These are phyloP conservation scores for Endoconidiophora laricicola DNA, from an alignment of 2,329 filamentous ascomycete species.

Conservation along the genomic window DNA sequence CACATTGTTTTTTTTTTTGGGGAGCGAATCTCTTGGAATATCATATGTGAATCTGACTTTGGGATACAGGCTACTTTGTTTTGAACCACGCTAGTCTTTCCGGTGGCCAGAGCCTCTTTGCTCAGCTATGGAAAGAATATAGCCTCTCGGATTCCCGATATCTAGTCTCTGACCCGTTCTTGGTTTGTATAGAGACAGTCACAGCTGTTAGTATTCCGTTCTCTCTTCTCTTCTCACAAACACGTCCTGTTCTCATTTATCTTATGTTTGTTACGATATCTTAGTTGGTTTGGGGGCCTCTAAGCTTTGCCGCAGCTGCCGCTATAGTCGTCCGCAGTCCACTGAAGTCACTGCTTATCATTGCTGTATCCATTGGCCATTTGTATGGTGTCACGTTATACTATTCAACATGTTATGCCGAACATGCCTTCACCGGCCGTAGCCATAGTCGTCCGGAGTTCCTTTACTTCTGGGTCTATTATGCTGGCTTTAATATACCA, in stretches of 20 bases:
- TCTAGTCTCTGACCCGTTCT: slow-evolving; percentile 64
- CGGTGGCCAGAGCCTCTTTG: slow-evolving; percentile 53
- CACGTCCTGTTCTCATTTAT: no score
- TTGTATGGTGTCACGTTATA: slow-evolving; percentile 47
- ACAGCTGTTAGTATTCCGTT: slow-evolving; percentile 45
- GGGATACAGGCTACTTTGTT: slow-evolving; percentile 51
- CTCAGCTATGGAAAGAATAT: slow-evolving; percentile 89
- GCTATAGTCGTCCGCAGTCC: slow-evolving; percentile 28
- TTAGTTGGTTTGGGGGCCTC: slow-evolving; percentile 40
- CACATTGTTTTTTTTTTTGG: no score
- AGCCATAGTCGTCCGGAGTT: slow-evolving; percentile 41
- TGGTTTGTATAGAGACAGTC: slow-evolving; percentile 73
- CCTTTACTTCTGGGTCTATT: slow-evolving; percentile 48
- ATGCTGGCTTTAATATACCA: slow-evolving; percentile 41
- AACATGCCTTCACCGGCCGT: slow-evolving; percentile 27
- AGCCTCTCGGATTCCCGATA: slow-evolving; percentile 75
- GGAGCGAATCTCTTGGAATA: background rate
- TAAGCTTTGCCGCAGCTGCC: slow-evolving; percentile 33
- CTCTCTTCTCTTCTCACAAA: no score
- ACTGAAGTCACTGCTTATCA: slow-evolving; percentile 34
- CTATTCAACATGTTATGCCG: slow-evolving; percentile 39
- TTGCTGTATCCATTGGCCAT: slow-evolving; percentile 34
- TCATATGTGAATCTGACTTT: background rate
- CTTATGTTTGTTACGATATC: no score
- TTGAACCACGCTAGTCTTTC: slow-evolving; percentile 50